A percentile compares a stretch with the other conserved stretches of the same genome.
Evolutionary conservation across 164 flowering plant species (phyloP).

Genomic region (Protea cynaroides): DNA sequence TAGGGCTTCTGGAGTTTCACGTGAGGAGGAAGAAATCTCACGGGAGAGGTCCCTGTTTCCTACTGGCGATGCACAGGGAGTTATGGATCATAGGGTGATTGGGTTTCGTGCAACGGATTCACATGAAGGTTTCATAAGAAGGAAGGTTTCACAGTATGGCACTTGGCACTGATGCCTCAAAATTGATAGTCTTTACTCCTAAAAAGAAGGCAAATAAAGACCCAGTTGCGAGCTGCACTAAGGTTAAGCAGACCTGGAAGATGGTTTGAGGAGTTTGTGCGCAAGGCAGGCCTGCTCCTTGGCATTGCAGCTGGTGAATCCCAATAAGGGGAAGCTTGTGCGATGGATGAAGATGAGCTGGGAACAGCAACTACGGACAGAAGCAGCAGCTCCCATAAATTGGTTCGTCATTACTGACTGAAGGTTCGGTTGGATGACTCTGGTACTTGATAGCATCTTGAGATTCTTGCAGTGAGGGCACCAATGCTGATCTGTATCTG

Average conservation of each 20-base stretch:
- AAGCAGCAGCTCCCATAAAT: constrained; percentile 22
- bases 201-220: constrained; percentile 39
- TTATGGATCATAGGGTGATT: too few species aligned
- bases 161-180: constrained; percentile 32
- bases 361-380: constrained; percentile 11
- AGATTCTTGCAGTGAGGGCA: background rate
- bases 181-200: constrained; percentile 55
- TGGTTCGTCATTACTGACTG: constrained; percentile 53
- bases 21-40: too few species aligned
- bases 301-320: constrained; percentile 40
- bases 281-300: constrained; percentile 21
- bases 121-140: too few species aligned
- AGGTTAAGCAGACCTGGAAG: constrained; percentile 19
- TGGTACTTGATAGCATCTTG: constrained; percentile 2
- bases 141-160: too few species aligned
- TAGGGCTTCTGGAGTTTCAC: too few species aligned
- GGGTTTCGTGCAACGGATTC: too few species aligned
- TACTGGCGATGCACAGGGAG: too few species aligned
- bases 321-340: constrained; percentile 44
- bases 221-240: constrained; percentile 10
- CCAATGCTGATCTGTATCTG: too few species aligned
- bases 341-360: constrained; percentile 81
- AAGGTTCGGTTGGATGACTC: constrained; percentile 23
- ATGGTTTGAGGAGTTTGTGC: constrained; percentile 17
- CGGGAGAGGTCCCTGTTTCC: too few species aligned